Percentiles rank a stretch among this genome's conserved stretches.
Conservation (phyloP, 495 filamentous ascomycete species). For the Apiosordaria backusii region DNA sequence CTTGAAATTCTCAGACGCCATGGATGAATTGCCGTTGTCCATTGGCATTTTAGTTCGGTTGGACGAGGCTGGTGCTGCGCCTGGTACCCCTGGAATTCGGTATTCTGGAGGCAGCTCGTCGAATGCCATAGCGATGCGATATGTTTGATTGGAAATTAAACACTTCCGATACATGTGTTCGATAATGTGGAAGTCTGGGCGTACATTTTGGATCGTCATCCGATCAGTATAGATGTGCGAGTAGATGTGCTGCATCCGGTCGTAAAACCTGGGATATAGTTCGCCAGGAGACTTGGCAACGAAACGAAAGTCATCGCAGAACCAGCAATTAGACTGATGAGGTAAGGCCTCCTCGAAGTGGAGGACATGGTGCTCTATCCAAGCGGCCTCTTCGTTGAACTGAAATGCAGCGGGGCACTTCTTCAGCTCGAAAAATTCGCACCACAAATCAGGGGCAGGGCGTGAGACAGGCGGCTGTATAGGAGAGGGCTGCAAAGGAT, state of each 20-base stretch:
- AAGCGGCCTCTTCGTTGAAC: conserved; percentile 32
- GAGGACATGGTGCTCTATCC: conserved; percentile 43
- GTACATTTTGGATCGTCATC: conserved; percentile 22
- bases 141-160: conserved; percentile 21
- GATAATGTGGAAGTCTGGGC: conserved; percentile 42
- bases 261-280: conserved; percentile 25
- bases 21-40: no score
- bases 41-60: no score
- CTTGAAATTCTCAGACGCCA: no score
- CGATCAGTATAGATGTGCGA: conserved; percentile 32
- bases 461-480: not conserved
- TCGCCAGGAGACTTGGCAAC: conserved; percentile 8
- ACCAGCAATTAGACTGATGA: conserved; percentile 40
- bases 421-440: conserved; percentile 36
- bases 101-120: conserved; percentile 22
- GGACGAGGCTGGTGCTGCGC: not conserved
- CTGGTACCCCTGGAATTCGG: conserved; percentile 7
- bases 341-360: conserved; percentile 37
- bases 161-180: conserved; percentile 29
- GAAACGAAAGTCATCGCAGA: conserved; percentile 41
- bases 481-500: no score
- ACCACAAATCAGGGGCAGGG: conserved; percentile 27
- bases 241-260: conserved; percentile 46
- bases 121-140: conserved; percentile 14
- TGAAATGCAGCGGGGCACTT: conserved; percentile 33